Base-by-base conservation (phyloP, 1,284 basidiomycete species). In the Xerocomus minutiporus region DNA sequence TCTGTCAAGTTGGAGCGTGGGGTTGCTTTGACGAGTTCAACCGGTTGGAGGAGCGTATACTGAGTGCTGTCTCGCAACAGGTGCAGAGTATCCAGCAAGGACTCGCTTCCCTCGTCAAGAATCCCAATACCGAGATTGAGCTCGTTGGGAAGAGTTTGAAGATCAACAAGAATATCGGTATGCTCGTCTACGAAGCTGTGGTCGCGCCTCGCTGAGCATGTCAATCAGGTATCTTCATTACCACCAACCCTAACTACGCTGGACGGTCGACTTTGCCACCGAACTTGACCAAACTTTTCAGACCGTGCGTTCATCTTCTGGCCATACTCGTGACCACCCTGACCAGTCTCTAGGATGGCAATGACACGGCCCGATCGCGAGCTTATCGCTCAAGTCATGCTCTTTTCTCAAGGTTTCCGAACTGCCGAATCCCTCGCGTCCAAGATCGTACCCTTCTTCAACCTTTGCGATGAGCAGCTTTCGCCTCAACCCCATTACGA, bases 1-100 rank as follows among this genome's bases (percentile, higher is more conserved):
- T 99, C 17, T 99, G 96, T 74, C 93, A 98, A 75, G 97, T 99
- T 36, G 97, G 97, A 36, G 97, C 97, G 0, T 99, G 97, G 95
- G 95, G 95, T 26, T 97, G 95, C 69, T 97, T 97, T 72, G 94
- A 97, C 69, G 93, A 96, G 73, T 96, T 96, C 76, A 99, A 99
- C 71, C 89, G 97, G 65, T 80, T 99, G 41, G 96, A 99, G 69
- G 97, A 99, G 72, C 85, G 96, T 49, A 99, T 99, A 68, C 78
- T 99, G 45, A 95, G 91, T 66, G 96, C 97, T 13, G 97, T 99
- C 8, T 99, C 96, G 38, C 97, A 99, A 67, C 97, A 99, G 74
- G 94, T 99, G 11, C 97, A 99, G 72, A 95, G 86, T 58, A 99
- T 99, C 56, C 97, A 99, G 68, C 93, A 97, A 65, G 97, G 96